Percentiles rank a stretch among this genome's conserved stretches.
Evolutionary conservation across 75 land plant genomes (phyloP).

Genomic region (Gnetum montanum): DNA sequence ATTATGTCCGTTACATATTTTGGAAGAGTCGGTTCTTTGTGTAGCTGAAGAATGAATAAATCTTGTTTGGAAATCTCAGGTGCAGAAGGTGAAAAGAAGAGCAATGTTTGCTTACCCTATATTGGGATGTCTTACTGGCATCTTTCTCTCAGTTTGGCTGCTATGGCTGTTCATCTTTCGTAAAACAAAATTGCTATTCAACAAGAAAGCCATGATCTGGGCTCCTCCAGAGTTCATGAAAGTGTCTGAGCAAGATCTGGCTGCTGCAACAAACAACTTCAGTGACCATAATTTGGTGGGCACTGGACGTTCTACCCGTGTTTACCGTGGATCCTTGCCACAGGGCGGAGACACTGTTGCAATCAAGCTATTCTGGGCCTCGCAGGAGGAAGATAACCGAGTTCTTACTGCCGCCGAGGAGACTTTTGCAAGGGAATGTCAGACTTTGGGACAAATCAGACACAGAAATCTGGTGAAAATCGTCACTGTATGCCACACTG

Average conservation of each 20-base stretch:
- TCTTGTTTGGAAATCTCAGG: too few relatives aligned
- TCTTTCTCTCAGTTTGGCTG: too few relatives aligned
- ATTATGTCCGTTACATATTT: too few relatives aligned
- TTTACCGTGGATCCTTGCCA: conserved; percentile 20
- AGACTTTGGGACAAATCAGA: conserved; percentile 16
- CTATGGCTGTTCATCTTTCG: too few relatives aligned
- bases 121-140: too few relatives aligned
- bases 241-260: conserved; percentile 25
- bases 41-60: too few relatives aligned
- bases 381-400: conserved; percentile 3
- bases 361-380: conserved; percentile 23
- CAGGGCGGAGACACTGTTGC: conserved; percentile 26
- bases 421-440: conserved; percentile 12
- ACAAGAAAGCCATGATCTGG: too few relatives aligned
- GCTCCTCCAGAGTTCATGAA: too few relatives aligned
- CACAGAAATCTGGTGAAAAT: conserved; percentile 39
- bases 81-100: too few relatives aligned
- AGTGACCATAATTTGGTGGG: conserved; percentile 22
- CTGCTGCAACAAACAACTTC: conserved; percentile 15
- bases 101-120: too few relatives aligned
- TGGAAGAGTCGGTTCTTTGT: too few relatives aligned
- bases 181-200: too few relatives aligned
- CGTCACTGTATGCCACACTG: conserved; percentile 18
- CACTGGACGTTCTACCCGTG: conserved; percentile 28
- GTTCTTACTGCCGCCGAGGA: conserved; percentile 16